These are phyloP conservation scores for Tetrapisispora namnaoensis DNA, from an alignment of 805 yeast genomes.

Conservation along the genomic window DNA sequence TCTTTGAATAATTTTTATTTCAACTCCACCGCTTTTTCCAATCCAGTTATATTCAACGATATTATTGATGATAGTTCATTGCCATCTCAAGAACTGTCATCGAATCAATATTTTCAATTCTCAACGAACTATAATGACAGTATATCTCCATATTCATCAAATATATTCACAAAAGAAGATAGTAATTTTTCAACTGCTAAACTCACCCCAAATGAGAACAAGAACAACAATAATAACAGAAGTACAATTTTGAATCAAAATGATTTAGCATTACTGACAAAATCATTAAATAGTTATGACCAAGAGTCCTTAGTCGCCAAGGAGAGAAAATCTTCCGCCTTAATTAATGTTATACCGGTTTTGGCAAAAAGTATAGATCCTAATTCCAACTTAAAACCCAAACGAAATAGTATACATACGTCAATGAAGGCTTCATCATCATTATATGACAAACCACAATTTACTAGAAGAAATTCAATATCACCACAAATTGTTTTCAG, in stretches of 20 bases:
- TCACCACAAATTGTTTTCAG: not conserved
- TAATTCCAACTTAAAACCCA: not conserved
- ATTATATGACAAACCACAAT: not conserved
- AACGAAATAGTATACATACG: conserved; percentile 1
- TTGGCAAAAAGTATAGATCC: not conserved
- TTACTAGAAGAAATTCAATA: not conserved
- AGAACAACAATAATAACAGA: no score
- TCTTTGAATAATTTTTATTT: conserved; percentile 20
- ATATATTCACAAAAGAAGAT: not conserved
- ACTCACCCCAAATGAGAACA: no score
- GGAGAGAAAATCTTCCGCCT: not conserved
- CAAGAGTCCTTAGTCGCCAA: not conserved
- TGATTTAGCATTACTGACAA: not conserved
- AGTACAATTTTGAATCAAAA: not conserved
- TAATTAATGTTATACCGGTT: not conserved
- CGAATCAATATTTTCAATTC: not conserved
- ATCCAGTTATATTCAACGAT: not conserved
- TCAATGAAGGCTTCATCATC: not conserved
- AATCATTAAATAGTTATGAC: not conserved
- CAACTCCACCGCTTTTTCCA: conserved; percentile 5
- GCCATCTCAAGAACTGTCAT: not conserved
- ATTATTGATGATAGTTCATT: not conserved
- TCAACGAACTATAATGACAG: not conserved
- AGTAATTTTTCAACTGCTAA: no score
- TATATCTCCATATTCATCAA: not conserved